phyloP scores from a whole-genome alignment of 2,329 filamentous ascomycete species.

The Grosmannia huntii region DNA sequence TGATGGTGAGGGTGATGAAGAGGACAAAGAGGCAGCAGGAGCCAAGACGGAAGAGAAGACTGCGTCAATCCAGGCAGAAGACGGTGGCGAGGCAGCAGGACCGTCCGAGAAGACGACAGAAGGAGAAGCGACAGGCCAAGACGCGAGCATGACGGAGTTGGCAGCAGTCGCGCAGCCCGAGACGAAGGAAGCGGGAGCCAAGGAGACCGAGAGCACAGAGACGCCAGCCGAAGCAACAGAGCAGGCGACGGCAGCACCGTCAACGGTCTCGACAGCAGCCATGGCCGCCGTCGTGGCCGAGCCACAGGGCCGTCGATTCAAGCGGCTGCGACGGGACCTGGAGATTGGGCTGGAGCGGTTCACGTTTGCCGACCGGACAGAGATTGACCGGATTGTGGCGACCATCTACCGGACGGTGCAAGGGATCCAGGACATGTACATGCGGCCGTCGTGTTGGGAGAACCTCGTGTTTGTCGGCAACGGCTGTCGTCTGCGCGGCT shows the following conservation, averaged over 20 bases:
- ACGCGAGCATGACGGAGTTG: slow-evolving; percentile 6
- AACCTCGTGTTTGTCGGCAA: slow-evolving; percentile 85
- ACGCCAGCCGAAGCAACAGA: background rate
- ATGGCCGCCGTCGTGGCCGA: slow-evolving; percentile 7
- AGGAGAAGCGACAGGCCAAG: background rate
- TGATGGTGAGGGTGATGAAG: background rate
- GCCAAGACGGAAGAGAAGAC: background rate
- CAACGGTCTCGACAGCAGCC: slow-evolving; percentile 7
- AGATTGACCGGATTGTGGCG: slow-evolving; percentile 73
- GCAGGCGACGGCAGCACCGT: slow-evolving; percentile 2
- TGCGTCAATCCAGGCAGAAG: background rate
- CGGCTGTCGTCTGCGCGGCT: slow-evolving; percentile 59
- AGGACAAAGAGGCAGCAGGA: background rate
- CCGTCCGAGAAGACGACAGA: background rate
- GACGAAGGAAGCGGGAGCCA: no score
- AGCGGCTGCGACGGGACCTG: slow-evolving; percentile 46
- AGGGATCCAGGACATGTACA: slow-evolving; percentile 70
- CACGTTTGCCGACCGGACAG: slow-evolving; percentile 51
- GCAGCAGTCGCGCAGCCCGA: background rate
- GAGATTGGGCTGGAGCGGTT: slow-evolving; percentile 70
- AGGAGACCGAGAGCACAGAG: background rate
- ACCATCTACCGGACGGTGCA: slow-evolving; percentile 76
- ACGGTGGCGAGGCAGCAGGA: background rate
- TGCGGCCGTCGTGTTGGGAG: slow-evolving; percentile 82
- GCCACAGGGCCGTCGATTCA: slow-evolving; percentile 12